Evolutionary conservation across 129 eudicot species (phyloP).

Genomic region (Saposhnikovia divaricata): DNA sequence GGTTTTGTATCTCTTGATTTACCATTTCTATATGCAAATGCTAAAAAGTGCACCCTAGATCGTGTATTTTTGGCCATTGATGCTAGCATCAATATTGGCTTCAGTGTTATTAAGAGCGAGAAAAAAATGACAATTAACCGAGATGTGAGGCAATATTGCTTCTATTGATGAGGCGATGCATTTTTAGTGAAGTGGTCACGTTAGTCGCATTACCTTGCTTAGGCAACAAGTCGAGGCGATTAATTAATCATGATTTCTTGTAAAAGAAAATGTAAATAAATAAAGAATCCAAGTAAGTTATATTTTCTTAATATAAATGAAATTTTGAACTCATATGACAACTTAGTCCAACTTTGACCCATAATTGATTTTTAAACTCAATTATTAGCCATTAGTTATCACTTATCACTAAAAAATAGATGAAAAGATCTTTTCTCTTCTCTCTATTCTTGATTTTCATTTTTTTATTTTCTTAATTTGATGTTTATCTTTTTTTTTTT

Average conservation of each 20-base stretch:
- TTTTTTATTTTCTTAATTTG: no score
- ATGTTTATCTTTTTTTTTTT: no score
- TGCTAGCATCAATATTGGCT: neutral
- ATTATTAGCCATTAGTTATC: no score
- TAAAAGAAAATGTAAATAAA: no score
- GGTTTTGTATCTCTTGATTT: conserved; percentile 28
- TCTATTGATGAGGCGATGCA: neutral
- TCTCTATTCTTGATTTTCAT: no score
- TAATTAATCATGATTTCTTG: neutral
- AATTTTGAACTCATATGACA: no score
- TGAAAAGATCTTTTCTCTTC: neutral
- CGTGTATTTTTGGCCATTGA: neutral
- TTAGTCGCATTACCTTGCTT: neutral
- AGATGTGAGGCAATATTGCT: neutral
- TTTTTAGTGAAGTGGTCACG: neutral
- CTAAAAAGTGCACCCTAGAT: neutral
- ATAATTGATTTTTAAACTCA: neutral
- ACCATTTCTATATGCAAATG: neutral
- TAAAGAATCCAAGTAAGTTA: neutral
- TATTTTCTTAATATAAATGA: no score
- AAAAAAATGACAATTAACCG: neutral
- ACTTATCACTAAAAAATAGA: neutral
- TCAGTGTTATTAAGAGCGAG: neutral
- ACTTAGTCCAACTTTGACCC: neutral
- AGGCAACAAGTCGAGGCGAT: neutral